phyloP scores from a whole-genome alignment of 148 eudicot species.

The Camellia japonica region DNA sequence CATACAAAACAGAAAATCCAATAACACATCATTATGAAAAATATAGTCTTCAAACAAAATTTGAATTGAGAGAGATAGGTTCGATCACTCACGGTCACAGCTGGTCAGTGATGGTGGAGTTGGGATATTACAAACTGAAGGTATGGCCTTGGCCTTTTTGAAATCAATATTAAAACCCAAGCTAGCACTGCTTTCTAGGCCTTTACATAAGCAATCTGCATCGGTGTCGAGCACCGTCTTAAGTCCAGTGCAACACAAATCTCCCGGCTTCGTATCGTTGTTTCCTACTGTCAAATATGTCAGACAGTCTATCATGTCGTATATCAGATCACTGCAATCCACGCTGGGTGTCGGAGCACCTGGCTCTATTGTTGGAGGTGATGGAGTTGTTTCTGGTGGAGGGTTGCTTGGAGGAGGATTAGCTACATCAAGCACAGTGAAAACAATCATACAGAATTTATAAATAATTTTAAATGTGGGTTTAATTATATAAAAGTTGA shows the following conservation, averaged over 20 bases:
- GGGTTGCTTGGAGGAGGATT: too few relatives aligned
- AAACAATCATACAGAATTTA: too few relatives aligned
- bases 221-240: constrained; percentile 9
- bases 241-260: constrained; percentile 18
- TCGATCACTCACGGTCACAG: neutral
- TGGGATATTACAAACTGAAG: constrained; percentile 13
- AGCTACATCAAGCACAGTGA: too few relatives aligned
- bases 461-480: too few relatives aligned
- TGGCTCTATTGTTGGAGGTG: too few relatives aligned
- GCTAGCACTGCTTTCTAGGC: constrained; percentile 2
- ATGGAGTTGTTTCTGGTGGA: too few relatives aligned
- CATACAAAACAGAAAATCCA: too few relatives aligned
- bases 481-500: too few relatives aligned
- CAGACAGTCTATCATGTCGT: constrained; percentile 19
- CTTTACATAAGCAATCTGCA: constrained; percentile 18
- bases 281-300: constrained; percentile 1
- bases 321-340: constrained; percentile 14
- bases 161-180: constrained; percentile 20
- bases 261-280: neutral
- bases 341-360: neutral
- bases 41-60: neutral
- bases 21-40: neutral
- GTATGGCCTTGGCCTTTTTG: constrained; percentile 8
- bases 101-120: neutral
- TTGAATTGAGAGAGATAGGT: neutral